A percentile compares a stretch with the other conserved stretches of the same genome.
Conservation (phyloP, 1,139 yeast species). For the Saccharomyces uvarum region DNA sequence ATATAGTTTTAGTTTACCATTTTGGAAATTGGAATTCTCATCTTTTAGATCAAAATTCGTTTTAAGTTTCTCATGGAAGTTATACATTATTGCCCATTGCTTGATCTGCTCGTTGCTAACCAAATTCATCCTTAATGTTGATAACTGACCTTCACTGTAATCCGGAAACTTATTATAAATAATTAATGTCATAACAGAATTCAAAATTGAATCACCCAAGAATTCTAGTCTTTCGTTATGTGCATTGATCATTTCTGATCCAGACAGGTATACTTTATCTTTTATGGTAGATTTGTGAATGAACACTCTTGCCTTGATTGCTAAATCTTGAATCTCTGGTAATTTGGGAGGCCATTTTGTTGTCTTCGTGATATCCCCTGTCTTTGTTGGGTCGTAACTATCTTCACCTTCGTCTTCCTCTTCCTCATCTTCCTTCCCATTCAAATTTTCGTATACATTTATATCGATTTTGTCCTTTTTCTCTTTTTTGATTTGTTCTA, state of each 20-base stretch:
- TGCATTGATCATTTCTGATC: constrained; percentile 48
- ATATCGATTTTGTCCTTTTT: background rate
- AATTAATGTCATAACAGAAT: constrained; percentile 61
- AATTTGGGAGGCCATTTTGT: constrained; percentile 50
- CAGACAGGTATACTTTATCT: constrained; percentile 49
- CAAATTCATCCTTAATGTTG: constrained; percentile 60
- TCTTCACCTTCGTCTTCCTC: constrained; percentile 18
- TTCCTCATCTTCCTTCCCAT: constrained; percentile 5
- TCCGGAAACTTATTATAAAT: constrained; percentile 59
- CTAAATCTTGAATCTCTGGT: constrained; percentile 58
- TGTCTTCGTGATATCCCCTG: constrained; percentile 6
- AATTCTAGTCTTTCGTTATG: constrained; percentile 92
- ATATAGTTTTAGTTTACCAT: constrained; percentile 30
- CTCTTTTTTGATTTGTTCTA: constrained; percentile 1
- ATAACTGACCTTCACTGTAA: constrained; percentile 75
- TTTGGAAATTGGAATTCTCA: constrained; percentile 28
- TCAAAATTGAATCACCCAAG: constrained; percentile 83
- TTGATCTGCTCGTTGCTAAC: constrained; percentile 70
- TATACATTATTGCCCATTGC: constrained; percentile 64
- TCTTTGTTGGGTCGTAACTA: constrained; percentile 11
- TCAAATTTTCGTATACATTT: constrained; percentile 1
- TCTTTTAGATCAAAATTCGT: constrained; percentile 32
- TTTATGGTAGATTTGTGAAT: constrained; percentile 71
- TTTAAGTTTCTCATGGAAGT: constrained; percentile 54
- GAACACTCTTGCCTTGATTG: constrained; percentile 63